These are phyloP conservation scores for Delitschia confertaspora DNA, from an alignment of 495 filamentous ascomycete species.

Conservation along the genomic window DNA sequence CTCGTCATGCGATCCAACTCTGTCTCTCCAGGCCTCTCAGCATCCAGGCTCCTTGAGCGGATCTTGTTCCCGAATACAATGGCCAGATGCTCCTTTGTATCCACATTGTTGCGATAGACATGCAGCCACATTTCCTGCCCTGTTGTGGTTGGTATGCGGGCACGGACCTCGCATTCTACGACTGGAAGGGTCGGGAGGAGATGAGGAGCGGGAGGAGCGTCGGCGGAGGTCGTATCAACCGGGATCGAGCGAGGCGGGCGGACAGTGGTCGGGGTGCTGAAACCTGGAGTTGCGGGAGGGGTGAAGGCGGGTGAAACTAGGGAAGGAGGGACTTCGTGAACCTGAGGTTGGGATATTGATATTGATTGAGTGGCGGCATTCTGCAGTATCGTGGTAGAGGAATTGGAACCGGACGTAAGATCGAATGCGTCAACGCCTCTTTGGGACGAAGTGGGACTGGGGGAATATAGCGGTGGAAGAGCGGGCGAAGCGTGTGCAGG, in stretches of 20 bases:
- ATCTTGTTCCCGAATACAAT: slow-evolving; percentile 91
- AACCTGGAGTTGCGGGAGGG: slow-evolving; percentile 36
- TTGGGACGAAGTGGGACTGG: slow-evolving; percentile 21
- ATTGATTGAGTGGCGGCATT: slow-evolving; percentile 1
- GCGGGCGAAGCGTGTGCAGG: slow-evolving; percentile 36
- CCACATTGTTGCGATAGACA: slow-evolving; percentile 82
- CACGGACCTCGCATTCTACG: slow-evolving; percentile 38
- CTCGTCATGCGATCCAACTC: slow-evolving; percentile 94
- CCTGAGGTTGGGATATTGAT: background rate
- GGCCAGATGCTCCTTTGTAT: slow-evolving; percentile 95
- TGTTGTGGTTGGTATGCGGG: slow-evolving; percentile 49
- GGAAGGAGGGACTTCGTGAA: slow-evolving; percentile 23
- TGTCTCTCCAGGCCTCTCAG: slow-evolving; percentile 74
- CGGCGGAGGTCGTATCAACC: slow-evolving; percentile 22
- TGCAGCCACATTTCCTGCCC: slow-evolving; percentile 97
- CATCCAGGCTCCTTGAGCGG: slow-evolving; percentile 69
- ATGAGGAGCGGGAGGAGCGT: slow-evolving; percentile 9
- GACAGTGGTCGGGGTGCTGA: slow-evolving; percentile 24
- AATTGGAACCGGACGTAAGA: slow-evolving; percentile 17
- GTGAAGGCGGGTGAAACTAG: slow-evolving; percentile 40
- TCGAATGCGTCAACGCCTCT: slow-evolving; percentile 25
- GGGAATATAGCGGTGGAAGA: slow-evolving; percentile 28
- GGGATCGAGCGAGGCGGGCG: slow-evolving; percentile 30
- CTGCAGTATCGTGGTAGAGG: background rate
- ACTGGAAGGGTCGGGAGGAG: slow-evolving; percentile 33